Evolutionary conservation across 2,329 filamentous ascomycete species (phyloP).

Genomic region (Fusarium sp.): DNA sequence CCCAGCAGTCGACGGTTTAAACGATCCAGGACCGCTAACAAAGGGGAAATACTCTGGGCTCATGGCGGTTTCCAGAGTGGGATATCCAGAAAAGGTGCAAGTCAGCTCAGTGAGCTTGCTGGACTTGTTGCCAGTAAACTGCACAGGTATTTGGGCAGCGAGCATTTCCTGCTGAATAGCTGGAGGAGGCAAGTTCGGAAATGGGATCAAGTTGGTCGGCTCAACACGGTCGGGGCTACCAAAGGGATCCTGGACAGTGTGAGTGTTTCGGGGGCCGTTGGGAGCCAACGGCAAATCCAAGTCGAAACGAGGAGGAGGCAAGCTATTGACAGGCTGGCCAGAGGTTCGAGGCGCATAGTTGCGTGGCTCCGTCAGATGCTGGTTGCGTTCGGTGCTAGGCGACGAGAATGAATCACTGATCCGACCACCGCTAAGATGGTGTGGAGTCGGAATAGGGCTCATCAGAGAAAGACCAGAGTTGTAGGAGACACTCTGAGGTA

Average conservation of each 20-base stretch:
- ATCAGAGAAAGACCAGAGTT: constrained; percentile 20
- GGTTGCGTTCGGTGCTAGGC: constrained; percentile 21
- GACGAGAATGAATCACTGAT: constrained; percentile 13
- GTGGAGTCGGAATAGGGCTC: constrained; percentile 37
- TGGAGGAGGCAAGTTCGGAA: constrained; percentile 17
- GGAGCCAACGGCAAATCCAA: constrained; percentile 32
- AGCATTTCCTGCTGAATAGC: constrained; percentile 33
- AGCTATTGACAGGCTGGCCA: constrained; percentile 38
- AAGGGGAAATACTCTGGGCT: constrained; percentile 59
- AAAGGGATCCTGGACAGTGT: constrained; percentile 35
- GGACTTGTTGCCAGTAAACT: constrained; percentile 50
- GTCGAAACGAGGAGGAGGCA: constrained; percentile 55
- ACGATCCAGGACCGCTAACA: constrained; percentile 52
- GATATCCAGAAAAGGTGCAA: constrained; percentile 48
- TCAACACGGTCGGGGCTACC: constrained; percentile 10
- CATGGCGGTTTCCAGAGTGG: constrained; percentile 52
- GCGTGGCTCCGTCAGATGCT: constrained; percentile 54
- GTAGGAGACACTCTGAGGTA: constrained; percentile 33
- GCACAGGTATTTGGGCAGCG: constrained; percentile 2
- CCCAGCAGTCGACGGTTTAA: constrained; percentile 50
- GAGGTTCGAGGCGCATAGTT: constrained; percentile 55
- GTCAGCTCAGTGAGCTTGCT: constrained; percentile 53
- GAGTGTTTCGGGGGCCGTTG: not conserved
- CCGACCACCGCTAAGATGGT: constrained; percentile 12
- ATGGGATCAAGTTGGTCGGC: constrained; percentile 15